phyloP scores from a whole-genome alignment of 208 protist species.

The Crithidia fasciculata region DNA sequence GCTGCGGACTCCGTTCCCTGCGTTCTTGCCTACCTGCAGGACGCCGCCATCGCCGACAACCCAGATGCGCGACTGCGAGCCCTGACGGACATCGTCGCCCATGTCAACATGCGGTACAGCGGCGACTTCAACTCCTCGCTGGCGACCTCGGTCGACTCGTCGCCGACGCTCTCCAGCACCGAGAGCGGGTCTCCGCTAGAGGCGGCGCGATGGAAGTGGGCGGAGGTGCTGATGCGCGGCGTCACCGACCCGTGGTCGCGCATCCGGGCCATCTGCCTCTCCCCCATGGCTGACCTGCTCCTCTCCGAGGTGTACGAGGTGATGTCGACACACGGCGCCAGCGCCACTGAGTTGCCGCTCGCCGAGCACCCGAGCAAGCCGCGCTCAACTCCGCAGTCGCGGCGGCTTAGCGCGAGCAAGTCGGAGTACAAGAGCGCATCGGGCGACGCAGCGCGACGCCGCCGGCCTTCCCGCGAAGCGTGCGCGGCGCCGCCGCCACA shows the following conservation, averaged over 20 bases:
- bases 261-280: constrained; percentile 38
- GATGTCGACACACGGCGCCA: constrained; percentile 1
- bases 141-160: neutral
- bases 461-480: neutral
- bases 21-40: constrained; percentile 14
- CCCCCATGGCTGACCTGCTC: constrained; percentile 32
- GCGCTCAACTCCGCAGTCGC: neutral
- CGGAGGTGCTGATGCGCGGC: constrained; percentile 60
- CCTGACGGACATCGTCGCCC: constrained; percentile 18
- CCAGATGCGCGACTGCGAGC: constrained; percentile 27
- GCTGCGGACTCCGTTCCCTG: constrained; percentile 16
- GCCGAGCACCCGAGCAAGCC: neutral
- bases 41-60: constrained; percentile 22
- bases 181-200: constrained; percentile 15
- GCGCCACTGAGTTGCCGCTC: neutral
- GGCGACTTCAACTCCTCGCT: constrained; percentile 17
- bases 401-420: constrained; percentile 5
- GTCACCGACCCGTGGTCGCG: constrained; percentile 78
- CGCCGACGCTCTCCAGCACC: neutral
- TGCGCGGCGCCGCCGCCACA: neutral
- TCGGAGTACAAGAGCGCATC: neutral
- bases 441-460: neutral
- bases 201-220: constrained; percentile 29
- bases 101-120: constrained; percentile 5
- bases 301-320: constrained; percentile 27